Conservation (phyloP, 2,329 filamentous ascomycete species). For the Botrytis byssoidea region DNA sequence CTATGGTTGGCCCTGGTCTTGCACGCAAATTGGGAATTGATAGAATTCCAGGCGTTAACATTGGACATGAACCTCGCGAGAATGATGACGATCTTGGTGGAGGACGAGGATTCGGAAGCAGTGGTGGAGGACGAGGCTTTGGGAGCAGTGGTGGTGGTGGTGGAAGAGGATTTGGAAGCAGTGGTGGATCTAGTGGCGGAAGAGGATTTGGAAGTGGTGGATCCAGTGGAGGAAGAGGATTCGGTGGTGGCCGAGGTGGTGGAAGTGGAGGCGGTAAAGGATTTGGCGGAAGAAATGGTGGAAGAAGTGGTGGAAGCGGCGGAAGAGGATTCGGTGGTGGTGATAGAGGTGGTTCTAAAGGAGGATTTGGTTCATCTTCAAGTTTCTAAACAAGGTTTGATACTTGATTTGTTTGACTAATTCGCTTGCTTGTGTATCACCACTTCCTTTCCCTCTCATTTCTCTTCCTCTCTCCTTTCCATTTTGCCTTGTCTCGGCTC, state of each 20-base stretch:
- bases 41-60: constrained; percentile 29
- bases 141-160: constrained; percentile 20
- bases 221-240: constrained; percentile 6
- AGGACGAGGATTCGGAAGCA: constrained; percentile 7
- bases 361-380: constrained; percentile 2
- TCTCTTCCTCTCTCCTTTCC: background rate
- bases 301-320: constrained; percentile 23
- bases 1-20: constrained; percentile 26
- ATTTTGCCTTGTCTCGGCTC: background rate
- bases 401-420: background rate
- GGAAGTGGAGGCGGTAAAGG: constrained; percentile 22
- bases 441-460: background rate
- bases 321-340: constrained; percentile 19
- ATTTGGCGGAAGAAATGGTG: constrained; percentile 24
- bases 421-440: constrained; percentile 12
- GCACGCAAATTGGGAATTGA: constrained; percentile 32
- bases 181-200: constrained; percentile 19
- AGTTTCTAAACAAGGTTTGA: constrained; percentile 9
- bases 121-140: background rate
- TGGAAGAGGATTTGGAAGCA: constrained; percentile 12
- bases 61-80: constrained; percentile 19
- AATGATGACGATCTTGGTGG: constrained; percentile 22
- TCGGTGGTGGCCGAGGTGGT: constrained; percentile 14
- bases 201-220: constrained; percentile 20
- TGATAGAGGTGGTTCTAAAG: constrained; percentile 13